Percentiles rank a stretch among this genome's conserved stretches.
These are phyloP conservation scores for Skeletonema tropicum DNA, from an alignment of 108 stramenopile genomes.

Conservation along the genomic window DNA sequence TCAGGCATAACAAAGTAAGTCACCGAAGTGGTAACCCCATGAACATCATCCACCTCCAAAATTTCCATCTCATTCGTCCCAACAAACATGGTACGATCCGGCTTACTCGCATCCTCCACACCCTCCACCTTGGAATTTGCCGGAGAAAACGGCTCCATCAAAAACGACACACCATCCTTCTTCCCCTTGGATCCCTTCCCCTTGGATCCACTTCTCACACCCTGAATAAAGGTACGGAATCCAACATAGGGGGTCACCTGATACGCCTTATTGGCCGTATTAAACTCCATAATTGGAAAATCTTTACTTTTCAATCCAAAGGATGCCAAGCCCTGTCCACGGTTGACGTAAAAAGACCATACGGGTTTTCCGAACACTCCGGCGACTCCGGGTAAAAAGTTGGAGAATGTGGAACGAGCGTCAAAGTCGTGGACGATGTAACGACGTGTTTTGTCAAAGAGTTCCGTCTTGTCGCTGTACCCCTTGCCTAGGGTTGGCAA, in stretches of 20 bases:
- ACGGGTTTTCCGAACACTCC: slow-evolving; percentile 91
- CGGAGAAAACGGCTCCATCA: slow-evolving; percentile 81
- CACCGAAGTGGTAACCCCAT: slow-evolving; percentile 77
- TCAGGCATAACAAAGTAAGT: slow-evolving; percentile 90
- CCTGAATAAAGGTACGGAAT: slow-evolving; percentile 93
- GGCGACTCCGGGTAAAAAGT: slow-evolving; percentile 89
- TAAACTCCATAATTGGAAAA: slow-evolving; percentile 89
- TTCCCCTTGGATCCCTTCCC: slow-evolving; percentile 29
- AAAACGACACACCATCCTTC: slow-evolving; percentile 53
- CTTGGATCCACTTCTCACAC: slow-evolving; percentile 54
- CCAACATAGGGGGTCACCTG: slow-evolving; percentile 89
- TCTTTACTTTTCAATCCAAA: slow-evolving; percentile 93
- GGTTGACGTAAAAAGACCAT: slow-evolving; percentile 96
- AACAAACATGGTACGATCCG: slow-evolving; percentile 88
- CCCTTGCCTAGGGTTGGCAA: slow-evolving; percentile 1
- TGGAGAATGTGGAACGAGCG: slow-evolving; percentile 80
- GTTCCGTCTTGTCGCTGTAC: neutral
- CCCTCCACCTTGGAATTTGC: slow-evolving; percentile 57
- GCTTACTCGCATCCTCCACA: slow-evolving; percentile 59
- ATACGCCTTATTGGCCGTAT: slow-evolving; percentile 96
- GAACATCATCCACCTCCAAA: slow-evolving; percentile 76
- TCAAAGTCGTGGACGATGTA: slow-evolving; percentile 88
- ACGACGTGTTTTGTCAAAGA: slow-evolving; percentile 47
- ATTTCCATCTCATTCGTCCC: slow-evolving; percentile 94
- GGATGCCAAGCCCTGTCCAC: slow-evolving; percentile 90